phyloP scores from a whole-genome alignment of 2,329 filamentous ascomycete genomes.

The Claviceps purpurea region DNA sequence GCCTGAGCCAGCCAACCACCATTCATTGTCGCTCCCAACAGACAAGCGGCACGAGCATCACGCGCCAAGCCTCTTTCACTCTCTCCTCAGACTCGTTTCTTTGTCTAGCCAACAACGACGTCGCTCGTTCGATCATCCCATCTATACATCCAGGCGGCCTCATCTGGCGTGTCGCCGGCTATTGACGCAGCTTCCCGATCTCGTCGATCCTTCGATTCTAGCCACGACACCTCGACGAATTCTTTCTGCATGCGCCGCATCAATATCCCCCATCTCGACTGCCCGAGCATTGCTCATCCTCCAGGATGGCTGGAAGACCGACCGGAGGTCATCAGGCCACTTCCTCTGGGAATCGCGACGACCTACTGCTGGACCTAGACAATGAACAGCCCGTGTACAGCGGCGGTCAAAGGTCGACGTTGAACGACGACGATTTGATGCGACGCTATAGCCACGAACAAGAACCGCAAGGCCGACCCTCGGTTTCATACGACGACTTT shows the following conservation, averaged over 20 bases:
- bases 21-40: neutral
- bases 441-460: constrained; percentile 62
- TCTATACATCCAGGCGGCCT: neutral
- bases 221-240: constrained; percentile 8
- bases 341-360: constrained; percentile 34
- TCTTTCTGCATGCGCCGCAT: constrained; percentile 20
- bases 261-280: constrained; percentile 15
- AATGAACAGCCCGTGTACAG: constrained; percentile 60
- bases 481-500: constrained; percentile 90
- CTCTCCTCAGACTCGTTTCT: neutral
- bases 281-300: constrained; percentile 22
- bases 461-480: constrained; percentile 53
- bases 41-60: no score
- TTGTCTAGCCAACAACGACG: neutral
- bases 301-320: constrained; percentile 49
- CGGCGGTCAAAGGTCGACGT: constrained; percentile 61
- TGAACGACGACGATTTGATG: constrained; percentile 70
- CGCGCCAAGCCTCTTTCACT: neutral
- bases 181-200: neutral
- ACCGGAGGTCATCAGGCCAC: constrained; percentile 34
- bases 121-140: neutral
- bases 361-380: constrained; percentile 63
- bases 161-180: neutral
- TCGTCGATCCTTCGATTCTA: neutral
- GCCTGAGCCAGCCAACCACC: neutral